Percentiles rank a stretch among this genome's conserved stretches.
These are phyloP conservation scores for Phtheirospermum japonicum DNA, from an alignment of 257 asterid species.

Conservation along the genomic window DNA sequence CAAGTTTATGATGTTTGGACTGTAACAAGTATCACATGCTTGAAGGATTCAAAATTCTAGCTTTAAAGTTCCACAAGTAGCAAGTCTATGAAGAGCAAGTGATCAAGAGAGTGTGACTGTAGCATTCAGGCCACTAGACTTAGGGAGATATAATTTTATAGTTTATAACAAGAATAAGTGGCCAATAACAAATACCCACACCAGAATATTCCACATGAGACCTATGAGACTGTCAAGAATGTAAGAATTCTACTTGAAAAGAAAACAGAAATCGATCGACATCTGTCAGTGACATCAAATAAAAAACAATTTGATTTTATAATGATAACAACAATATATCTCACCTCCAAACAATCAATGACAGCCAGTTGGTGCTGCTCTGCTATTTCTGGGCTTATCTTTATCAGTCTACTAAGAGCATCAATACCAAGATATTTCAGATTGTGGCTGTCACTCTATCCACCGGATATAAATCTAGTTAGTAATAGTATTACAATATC, in stretches of 20 bases:
- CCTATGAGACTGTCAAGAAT: constrained; percentile 11
- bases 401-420: constrained; percentile 94
- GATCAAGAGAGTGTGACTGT: background rate
- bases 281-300: constrained; percentile 19
- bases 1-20: too few species aligned
- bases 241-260: background rate
- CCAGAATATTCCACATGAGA: background rate
- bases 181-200: constrained; percentile 2
- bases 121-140: constrained; percentile 14
- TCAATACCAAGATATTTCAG: constrained; percentile 97
- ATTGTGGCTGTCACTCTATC: constrained; percentile 97
- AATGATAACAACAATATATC: constrained; percentile 23
- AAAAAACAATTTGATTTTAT: constrained; percentile 9
- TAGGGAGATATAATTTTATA: background rate
- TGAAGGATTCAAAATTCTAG: constrained; percentile 11
- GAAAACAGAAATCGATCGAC: constrained; percentile 19
- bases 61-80: background rate
- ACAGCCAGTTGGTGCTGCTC: constrained; percentile 98
- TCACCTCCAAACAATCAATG: constrained; percentile 97
- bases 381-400: constrained; percentile 89
- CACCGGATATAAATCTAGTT: constrained; percentile 29
- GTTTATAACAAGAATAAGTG: constrained; percentile 6
- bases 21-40: too few species aligned
- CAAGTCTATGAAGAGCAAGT: background rate
- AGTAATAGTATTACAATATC: constrained; percentile 14